These are phyloP conservation scores for Gelatoporia subvermispora DNA, from an alignment of 768 basidiomycete species.

Conservation along the genomic window DNA sequence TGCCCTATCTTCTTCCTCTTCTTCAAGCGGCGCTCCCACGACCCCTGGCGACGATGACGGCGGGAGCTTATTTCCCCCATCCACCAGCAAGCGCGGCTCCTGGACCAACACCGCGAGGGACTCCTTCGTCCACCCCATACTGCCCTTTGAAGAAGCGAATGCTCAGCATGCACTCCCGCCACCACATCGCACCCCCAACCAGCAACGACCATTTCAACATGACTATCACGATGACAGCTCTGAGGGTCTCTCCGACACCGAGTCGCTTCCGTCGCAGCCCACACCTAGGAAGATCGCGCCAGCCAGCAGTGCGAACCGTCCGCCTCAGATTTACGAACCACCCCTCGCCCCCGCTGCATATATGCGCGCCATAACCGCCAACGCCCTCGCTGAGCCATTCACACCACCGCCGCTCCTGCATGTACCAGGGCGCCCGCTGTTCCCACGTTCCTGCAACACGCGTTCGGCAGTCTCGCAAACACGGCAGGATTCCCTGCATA, in stretches of 20 bases:
- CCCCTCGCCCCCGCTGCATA: slow-evolving; percentile 27
- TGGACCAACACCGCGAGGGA: no score
- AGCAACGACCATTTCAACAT: slow-evolving; percentile 7
- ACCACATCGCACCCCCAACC: slow-evolving; percentile 5
- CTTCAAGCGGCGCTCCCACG: slow-evolving; percentile 49
- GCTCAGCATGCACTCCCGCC: slow-evolving; percentile 2
- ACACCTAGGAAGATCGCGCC: not conserved
- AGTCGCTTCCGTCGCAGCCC: not conserved
- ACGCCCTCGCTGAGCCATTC: slow-evolving; percentile 37
- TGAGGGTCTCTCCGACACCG: not conserved
- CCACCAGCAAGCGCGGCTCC: no score
- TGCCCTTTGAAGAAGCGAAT: not conserved
- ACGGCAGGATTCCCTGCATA: slow-evolving; percentile 35
- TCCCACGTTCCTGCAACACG: slow-evolving; percentile 55
- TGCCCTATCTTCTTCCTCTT: slow-evolving; percentile 8
- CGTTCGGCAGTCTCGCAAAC: slow-evolving; percentile 27
- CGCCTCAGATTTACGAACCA: not conserved
- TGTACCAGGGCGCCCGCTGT: slow-evolving; percentile 31
- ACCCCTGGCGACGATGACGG: slow-evolving; percentile 55
- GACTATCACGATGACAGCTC: not conserved
- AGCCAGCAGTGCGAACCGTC: not conserved
- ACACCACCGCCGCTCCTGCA: slow-evolving; percentile 48
- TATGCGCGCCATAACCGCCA: slow-evolving; percentile 40
- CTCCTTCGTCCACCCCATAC: no score
- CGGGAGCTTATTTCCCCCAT: not conserved